Base-by-base conservation (phyloP, 2,329 filamentous ascomycete species). In the Bipolaris cookei region DNA sequence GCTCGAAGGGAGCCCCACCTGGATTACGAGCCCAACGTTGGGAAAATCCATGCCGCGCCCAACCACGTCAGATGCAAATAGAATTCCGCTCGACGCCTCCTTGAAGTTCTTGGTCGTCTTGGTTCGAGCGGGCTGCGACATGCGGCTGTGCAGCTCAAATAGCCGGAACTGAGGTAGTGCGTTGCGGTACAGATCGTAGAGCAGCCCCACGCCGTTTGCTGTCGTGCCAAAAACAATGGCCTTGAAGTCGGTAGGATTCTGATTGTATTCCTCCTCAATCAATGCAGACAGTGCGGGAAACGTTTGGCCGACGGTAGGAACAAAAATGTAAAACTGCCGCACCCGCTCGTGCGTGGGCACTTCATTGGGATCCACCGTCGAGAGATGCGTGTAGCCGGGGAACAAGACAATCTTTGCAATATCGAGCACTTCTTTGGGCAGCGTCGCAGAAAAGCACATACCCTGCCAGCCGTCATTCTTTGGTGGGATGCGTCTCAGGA, bases 1-100 rank as follows among this genome's bases (percentile, higher is more conserved):
- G 45, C 77, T 80, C 2, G 79, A 78, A 0, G 83, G 83, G 5
- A 84, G 68, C 32, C 82, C 83, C 4, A 82, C 68, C 62, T 82
- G 80, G 30, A 82, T 70, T 32, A 82, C 80, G 11, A 81, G 69
- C 23, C 79, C 78, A 56, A 82, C 80, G 54, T 81, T 80, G 18
- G 80, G 80, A 66, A 82, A 82, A 61, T 82, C 80, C 80, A 82
- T 82, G 25, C 80, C 80, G 49, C 80, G 77, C 8, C 80, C 80
- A 10, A 81, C 78, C 4, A 77, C 74, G 54, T 77, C 74, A 65
- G 80, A 81, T 20, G 83, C 82, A 52, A 85, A 81, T 62, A 84
- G 71, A 50, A 85, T 79, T 23, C 82, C 83, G 14, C 77, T 74
- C 1, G 75, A 67, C 16, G 79, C 71, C 54, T 79, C 72, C 57